Evolutionary conservation across 176 grass and related monocot genomes (phyloP).

Genomic region (Aegilops speltoides): DNA sequence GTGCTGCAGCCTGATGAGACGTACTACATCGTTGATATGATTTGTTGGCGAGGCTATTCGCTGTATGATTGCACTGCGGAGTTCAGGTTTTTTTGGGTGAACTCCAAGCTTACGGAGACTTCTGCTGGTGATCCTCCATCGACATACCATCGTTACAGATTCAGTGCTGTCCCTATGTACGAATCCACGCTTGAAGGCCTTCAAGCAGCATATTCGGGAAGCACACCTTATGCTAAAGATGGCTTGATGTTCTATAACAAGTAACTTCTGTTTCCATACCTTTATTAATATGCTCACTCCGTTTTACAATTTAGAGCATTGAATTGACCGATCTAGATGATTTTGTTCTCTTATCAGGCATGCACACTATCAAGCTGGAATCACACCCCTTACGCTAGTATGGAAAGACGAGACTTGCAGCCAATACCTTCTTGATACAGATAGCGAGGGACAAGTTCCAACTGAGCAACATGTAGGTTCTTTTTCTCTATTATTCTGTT

Average conservation of each 20-base stretch:
- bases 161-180: conserved; percentile 71
- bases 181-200: conserved; percentile 65
- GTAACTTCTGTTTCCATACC: conserved; percentile 39
- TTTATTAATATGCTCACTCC: neutral
- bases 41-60: conserved; percentile 91
- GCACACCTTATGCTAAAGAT: conserved; percentile 74
- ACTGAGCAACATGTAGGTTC: conserved; percentile 66
- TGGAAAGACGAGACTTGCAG: conserved; percentile 89
- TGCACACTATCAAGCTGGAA: conserved; percentile 90
- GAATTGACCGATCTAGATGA: neutral
- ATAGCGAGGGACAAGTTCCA: conserved; percentile 79
- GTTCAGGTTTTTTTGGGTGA: conserved; percentile 96
- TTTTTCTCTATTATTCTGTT: neutral
- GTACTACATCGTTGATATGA: conserved; percentile 96
- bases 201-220: conserved; percentile 73
- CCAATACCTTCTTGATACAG: conserved; percentile 88
- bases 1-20: conserved; percentile 72
- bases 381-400: conserved; percentile 74
- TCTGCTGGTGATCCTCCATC: conserved; percentile 78
- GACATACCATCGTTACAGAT: conserved; percentile 68
- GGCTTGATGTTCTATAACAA: conserved; percentile 94
- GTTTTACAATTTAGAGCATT: neutral
- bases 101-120: conserved; percentile 83
- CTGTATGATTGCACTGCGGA: conserved; percentile 89
- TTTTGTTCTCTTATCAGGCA: conserved; percentile 48